phyloP scores from a whole-genome alignment of 2,329 filamentous ascomycete species.

The Diaporthe aspalathi region DNA sequence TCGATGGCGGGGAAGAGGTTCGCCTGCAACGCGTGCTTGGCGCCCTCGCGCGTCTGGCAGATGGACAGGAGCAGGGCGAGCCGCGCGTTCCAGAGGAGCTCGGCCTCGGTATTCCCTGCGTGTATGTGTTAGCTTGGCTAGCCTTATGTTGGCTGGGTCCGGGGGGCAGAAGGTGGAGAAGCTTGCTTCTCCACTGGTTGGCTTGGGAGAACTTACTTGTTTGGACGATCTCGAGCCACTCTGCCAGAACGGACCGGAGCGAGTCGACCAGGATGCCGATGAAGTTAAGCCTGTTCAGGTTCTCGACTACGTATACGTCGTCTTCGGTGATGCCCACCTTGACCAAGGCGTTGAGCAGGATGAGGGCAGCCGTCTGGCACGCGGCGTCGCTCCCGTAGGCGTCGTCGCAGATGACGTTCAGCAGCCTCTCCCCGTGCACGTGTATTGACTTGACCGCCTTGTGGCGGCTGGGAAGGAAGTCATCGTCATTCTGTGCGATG shows the following conservation, averaged over 20 bases:
- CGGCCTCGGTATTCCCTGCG: conserved; percentile 55
- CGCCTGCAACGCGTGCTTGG: conserved; percentile 86
- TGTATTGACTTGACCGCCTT: conserved; percentile 80
- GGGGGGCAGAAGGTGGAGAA: not conserved
- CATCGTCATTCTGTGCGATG: conserved; percentile 67
- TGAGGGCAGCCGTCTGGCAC: conserved; percentile 86
- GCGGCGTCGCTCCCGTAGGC: conserved; percentile 84
- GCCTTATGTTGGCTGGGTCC: not conserved
- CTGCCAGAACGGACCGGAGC: conserved; percentile 79
- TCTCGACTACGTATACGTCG: conserved; percentile 80
- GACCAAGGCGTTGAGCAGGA: conserved; percentile 84
- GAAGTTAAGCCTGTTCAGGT: conserved; percentile 88
- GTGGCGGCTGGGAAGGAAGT: conserved; percentile 57
- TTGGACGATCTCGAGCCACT: conserved; percentile 71
- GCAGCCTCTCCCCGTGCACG: conserved; percentile 77
- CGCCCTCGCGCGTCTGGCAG: conserved; percentile 85
- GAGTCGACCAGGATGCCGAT: conserved; percentile 90
- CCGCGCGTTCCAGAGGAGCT: conserved; percentile 74
- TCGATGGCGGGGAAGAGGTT: conserved; percentile 87
- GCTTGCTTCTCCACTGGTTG: not conserved
- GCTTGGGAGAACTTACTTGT: conserved; percentile 59
- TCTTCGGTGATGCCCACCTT: conserved; percentile 78
- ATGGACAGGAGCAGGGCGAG: conserved; percentile 86
- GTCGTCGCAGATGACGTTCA: conserved; percentile 92
- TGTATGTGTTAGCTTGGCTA: conserved; percentile 16